These are phyloP conservation scores for Leccinum subrobustum DNA, from an alignment of 1,284 basidiomycete genomes.

Conservation along the genomic window DNA sequence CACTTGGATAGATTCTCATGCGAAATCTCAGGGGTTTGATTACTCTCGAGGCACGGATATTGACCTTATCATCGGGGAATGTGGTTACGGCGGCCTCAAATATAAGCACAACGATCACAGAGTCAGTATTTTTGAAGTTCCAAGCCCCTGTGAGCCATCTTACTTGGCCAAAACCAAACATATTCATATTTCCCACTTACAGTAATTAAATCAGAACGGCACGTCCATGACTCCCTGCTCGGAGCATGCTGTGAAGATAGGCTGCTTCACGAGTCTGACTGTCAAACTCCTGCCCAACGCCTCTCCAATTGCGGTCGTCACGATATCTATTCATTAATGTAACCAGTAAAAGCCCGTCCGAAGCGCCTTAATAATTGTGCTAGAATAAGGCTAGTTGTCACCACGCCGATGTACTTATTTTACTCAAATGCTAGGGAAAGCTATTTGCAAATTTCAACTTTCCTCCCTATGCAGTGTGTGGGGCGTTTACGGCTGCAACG, in stretches of 20 bases:
- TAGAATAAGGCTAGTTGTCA: slow-evolving; percentile 21
- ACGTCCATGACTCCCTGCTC: background rate
- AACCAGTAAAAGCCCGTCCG: slow-evolving; percentile 11
- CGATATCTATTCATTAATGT: slow-evolving; percentile 22
- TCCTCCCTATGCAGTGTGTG: slow-evolving; percentile 2
- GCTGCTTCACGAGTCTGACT: slow-evolving; percentile 4
- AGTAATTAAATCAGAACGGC: slow-evolving; percentile 9
- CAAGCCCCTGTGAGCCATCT: slow-evolving; percentile 11
- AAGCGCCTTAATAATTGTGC: slow-evolving; percentile 15
- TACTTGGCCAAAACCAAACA: background rate
- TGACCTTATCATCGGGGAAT: slow-evolving; percentile 15
- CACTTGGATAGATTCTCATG: background rate
- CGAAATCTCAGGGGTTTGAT: background rate
- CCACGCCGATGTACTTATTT: slow-evolving; percentile 12
- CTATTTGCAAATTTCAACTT: slow-evolving; percentile 9
- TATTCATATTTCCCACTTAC: slow-evolving; percentile 11
- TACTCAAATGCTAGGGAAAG: slow-evolving; percentile 12
- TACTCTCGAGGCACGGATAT: background rate
- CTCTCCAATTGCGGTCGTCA: slow-evolving; percentile 7
- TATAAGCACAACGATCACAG: slow-evolving; percentile 21
- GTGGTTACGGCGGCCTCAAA: slow-evolving; percentile 32
- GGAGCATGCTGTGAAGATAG: slow-evolving; percentile 5
- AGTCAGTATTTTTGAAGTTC: slow-evolving; percentile 21
- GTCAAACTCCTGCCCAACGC: slow-evolving; percentile 6
- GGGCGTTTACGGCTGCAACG: slow-evolving; percentile 14